Base-by-base conservation (phyloP, 768 basidiomycete species). In the Rhizopogon vulgaris region DNA sequence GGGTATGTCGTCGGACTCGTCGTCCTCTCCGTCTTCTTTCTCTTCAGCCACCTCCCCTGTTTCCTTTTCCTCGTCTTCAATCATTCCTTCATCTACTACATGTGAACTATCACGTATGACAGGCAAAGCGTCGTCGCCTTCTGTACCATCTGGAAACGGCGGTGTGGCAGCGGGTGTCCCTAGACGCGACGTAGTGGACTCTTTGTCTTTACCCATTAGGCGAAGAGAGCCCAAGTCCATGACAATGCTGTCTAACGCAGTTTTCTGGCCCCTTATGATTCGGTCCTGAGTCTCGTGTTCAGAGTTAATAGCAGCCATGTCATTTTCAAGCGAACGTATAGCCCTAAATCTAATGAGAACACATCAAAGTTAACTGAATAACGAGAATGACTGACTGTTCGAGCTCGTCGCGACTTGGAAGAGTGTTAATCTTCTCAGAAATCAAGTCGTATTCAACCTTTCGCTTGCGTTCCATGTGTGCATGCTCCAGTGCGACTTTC, bases 401-500 rank as follows among this genome's bases (percentile, higher is more conserved):
- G 14, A 91, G 73, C 59, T 92, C 91, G 8, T 85, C 83, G 49
- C 90, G 75, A 56, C 75, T 83, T 4, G 90, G 88, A 3, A 92
- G 68, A 15, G 80, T 78, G 59, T 90, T 89, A 43, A 91, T 82
- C 64, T 84, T 90, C 69, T 92, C 91, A 3, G 91, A 80, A 37
- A 93, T 78, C 41, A 78, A 72, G 71, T 93, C 90, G 63, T 93
- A 93, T 61, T 93, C 90, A 58, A 92, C 90, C 72, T 90, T 93
- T 50, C 84, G 78, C 53, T 74, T 75, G 42, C 90, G 80, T 51
- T 83, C 71, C 61, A 85, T 72, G 61, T 93, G 91, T 5, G 87
- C 90, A 57, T 90, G 82, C 57, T 90, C 88, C 52, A 93, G 67
- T 3, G 80, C 78, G 17, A 75, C 73, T 68, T 91, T 92, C 58